A percentile compares a stretch with the other conserved stretches of the same genome.
Evolutionary conservation across 179 eudicot genomes (phyloP).

Genomic region (Drosera spatulata): DNA sequence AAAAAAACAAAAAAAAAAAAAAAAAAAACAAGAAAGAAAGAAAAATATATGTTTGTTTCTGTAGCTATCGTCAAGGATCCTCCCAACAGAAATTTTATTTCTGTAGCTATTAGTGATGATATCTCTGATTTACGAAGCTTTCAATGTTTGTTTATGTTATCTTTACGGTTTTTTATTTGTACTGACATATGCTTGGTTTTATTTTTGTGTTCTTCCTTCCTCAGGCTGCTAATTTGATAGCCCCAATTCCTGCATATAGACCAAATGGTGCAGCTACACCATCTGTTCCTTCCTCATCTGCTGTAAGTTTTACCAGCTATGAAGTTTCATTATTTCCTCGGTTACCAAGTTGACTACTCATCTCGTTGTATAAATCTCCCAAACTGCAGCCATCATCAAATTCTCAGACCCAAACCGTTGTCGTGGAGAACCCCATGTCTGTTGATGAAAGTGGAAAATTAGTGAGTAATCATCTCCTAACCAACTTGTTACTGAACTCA

Average conservation of each 20-base stretch:
- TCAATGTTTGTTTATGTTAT: too few species aligned
- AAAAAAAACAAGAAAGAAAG: too few species aligned
- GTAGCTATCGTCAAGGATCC: too few species aligned
- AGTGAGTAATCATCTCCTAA: slow-evolving; percentile 23
- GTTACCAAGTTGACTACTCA: not conserved
- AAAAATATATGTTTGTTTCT: too few species aligned
- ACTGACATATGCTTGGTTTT: not conserved
- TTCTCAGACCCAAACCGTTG: slow-evolving; percentile 58
- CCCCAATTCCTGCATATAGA: slow-evolving; percentile 22
- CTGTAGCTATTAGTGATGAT: too few species aligned
- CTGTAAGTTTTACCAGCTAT: slow-evolving; percentile 21
- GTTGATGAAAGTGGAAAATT: slow-evolving; percentile 75
- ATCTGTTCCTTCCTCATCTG: slow-evolving; percentile 19
- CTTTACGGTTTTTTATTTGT: too few species aligned
- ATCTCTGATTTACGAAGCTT: too few species aligned
- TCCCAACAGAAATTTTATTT: too few species aligned
- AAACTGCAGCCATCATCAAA: slow-evolving; percentile 26
- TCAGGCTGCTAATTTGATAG: slow-evolving; percentile 35
- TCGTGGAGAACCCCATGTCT: slow-evolving; percentile 83
- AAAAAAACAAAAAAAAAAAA: too few species aligned
- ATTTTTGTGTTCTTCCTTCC: not conserved
- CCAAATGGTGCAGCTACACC: slow-evolving; percentile 27
- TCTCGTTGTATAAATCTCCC: not conserved
- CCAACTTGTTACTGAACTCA: not conserved
- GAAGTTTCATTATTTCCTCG: not conserved